Conservation (phyloP, 164 flowering plant genomes). For the Vitis amurensis region DNA sequence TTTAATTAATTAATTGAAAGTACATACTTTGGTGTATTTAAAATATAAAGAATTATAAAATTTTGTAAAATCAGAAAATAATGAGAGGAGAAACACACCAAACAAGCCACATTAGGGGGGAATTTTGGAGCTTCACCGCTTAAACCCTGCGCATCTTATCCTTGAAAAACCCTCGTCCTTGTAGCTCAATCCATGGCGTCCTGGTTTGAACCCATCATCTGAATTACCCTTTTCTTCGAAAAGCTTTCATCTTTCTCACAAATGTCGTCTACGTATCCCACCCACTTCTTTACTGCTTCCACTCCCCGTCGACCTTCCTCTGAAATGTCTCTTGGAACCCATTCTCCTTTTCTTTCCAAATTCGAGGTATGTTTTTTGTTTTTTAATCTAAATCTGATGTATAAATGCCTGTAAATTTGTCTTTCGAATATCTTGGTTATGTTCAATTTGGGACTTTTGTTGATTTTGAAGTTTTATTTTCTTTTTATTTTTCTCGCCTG, state of each 20-base stretch:
- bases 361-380: conserved; percentile 24
- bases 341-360: conserved; percentile 4
- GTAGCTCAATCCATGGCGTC: conserved; percentile 7
- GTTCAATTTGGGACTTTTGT: background rate
- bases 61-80: too few relatives aligned
- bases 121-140: background rate
- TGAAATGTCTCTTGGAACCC: conserved; percentile 3
- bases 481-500: too few relatives aligned
- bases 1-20: too few relatives aligned
- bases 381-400: background rate
- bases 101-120: too few relatives aligned
- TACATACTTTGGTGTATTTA: too few relatives aligned
- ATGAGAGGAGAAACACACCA: too few relatives aligned
- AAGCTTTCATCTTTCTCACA: background rate
- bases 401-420: background rate
- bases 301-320: conserved; percentile 11
- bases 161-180: background rate
- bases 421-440: background rate
- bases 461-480: background rate
- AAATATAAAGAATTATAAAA: too few relatives aligned
- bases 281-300: conserved; percentile 21
- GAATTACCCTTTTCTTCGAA: background rate
- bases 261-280: conserved; percentile 15
- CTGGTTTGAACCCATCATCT: background rate
- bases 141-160: conserved; percentile 13